Conservation (phyloP, 106 monocot genomes). For the Allium fistulosum region DNA sequence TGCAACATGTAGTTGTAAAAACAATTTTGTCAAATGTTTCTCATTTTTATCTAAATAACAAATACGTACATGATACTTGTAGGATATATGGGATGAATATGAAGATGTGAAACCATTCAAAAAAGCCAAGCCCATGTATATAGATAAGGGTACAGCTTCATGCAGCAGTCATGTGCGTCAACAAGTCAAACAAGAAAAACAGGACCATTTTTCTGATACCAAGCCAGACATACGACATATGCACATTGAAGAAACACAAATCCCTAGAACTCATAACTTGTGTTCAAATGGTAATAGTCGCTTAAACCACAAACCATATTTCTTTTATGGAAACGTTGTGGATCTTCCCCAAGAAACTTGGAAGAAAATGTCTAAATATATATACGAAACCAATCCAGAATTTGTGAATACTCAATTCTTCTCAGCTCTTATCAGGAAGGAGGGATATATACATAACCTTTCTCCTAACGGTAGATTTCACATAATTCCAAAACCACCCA, state of each 20-base stretch:
- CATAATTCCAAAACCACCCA: slow-evolving; percentile 48
- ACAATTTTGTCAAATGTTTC: not conserved
- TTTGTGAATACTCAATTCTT: slow-evolving; percentile 49
- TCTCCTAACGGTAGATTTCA: slow-evolving; percentile 31
- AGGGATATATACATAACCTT: slow-evolving; percentile 83
- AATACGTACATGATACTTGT: not conserved
- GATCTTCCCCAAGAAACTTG: slow-evolving; percentile 53
- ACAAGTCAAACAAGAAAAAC: not conserved
- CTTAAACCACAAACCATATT: slow-evolving; percentile 37
- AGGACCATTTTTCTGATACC: not conserved
- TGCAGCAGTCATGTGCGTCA: not conserved
- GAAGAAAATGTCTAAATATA: slow-evolving; percentile 54
- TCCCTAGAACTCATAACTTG: not conserved
- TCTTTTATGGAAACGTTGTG: slow-evolving; percentile 68
- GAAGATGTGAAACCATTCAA: not conserved
- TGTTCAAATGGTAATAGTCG: not conserved
- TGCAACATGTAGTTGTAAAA: not conserved
- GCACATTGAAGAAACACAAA: not conserved
- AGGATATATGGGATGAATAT: not conserved
- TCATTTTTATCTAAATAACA: not conserved
- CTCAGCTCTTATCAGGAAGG: slow-evolving; percentile 66
- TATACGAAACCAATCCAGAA: slow-evolving; percentile 57
- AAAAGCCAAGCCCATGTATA: not conserved
- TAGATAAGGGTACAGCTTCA: not conserved
- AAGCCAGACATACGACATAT: not conserved